Base-by-base conservation (phyloP, 2,329 filamentous ascomycete species). In the Dothideomycetes sp. region DNA sequence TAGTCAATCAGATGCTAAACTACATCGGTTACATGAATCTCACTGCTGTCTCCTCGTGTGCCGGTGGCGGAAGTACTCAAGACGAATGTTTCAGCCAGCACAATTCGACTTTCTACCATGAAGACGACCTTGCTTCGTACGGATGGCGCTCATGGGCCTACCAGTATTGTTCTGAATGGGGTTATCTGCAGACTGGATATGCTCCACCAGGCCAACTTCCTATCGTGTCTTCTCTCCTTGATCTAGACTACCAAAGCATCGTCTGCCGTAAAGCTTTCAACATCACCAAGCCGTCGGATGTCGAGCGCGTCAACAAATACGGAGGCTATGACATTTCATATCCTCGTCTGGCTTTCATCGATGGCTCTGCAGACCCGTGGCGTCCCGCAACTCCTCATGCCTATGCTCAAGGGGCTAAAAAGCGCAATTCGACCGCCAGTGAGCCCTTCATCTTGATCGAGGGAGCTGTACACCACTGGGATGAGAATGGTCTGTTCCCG, bases 301-400 rank as follows among this genome's bases (percentile, higher is more conserved):
- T 80, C 0, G 69, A 76, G 1, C 66, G 67, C 1, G 77, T 91
- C 59, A 91, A 93, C 67, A 78, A 80, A 54, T 80, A 82, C 48
- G 86, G 86, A 29, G 82, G 78, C 10, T 83, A 78, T 59, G 64
- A 74, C 56, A 80, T 91, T 51, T 72, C 73, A 32, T 87, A 85
- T 55, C 74, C 80, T 1, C 79, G 85, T 2, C 72, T 94, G 1
- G 86, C 86, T 3, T 72, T 84, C 33, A 67, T 94, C 27, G 84
- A 87, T 47, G 85, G 85, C 19, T 74, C 84, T 47, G 74, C 76
- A 42, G 86, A 93, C 54, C 84, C 85, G 0, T 94, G 86, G 86
- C 73, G 80, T 13, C 75, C 77, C 0, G 82, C 82, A 0, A 82
- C 80, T 0, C 76, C 82, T 1, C 78, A 89, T 35, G 79, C 78